A percentile compares a stretch with the other conserved stretches of the same genome.
These are phyloP conservation scores for Moricandia moricandioides DNA, from an alignment of 345 rosid genomes.

Conservation along the genomic window DNA sequence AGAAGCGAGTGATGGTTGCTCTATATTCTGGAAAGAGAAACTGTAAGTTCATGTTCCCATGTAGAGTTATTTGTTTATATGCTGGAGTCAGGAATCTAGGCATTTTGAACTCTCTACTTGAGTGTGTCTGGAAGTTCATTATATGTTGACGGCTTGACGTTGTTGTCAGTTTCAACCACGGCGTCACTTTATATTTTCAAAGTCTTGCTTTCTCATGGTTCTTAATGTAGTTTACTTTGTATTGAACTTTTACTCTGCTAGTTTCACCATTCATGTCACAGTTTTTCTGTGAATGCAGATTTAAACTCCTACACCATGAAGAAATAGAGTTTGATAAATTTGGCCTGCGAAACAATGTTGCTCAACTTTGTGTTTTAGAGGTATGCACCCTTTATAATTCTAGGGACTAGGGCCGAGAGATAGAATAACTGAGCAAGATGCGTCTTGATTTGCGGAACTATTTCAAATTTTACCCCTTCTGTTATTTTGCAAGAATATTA, in stretches of 20 bases:
- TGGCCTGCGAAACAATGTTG: slow-evolving; percentile 90
- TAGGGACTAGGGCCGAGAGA: background rate
- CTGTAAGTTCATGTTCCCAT: slow-evolving; percentile 42
- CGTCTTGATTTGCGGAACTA: slow-evolving; percentile 4
- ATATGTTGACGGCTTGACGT: background rate
- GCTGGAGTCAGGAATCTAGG: slow-evolving; percentile 9
- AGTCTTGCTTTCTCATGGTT: slow-evolving; percentile 5
- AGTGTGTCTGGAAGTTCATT: background rate
- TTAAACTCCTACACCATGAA: slow-evolving; percentile 75
- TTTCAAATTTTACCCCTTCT: background rate
- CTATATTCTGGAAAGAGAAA: slow-evolving; percentile 75
- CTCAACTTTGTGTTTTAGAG: slow-evolving; percentile 90
- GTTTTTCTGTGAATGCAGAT: slow-evolving; percentile 52
- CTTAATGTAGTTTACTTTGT: background rate
- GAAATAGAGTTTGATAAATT: slow-evolving; percentile 71
- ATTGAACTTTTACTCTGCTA: background rate
- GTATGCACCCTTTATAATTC: slow-evolving; percentile 33
- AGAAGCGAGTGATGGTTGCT: slow-evolving; percentile 83
- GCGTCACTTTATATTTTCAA: slow-evolving; percentile 3
- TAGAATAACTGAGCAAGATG: background rate
- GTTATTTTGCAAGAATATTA: background rate
- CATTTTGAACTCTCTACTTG: background rate
- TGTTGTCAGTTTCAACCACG: background rate
- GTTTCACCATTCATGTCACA: slow-evolving; percentile 30
- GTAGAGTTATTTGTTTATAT: no score